phyloP scores from a whole-genome alignment of 176 grass and related monocot species.

The Zizania latifolia region DNA sequence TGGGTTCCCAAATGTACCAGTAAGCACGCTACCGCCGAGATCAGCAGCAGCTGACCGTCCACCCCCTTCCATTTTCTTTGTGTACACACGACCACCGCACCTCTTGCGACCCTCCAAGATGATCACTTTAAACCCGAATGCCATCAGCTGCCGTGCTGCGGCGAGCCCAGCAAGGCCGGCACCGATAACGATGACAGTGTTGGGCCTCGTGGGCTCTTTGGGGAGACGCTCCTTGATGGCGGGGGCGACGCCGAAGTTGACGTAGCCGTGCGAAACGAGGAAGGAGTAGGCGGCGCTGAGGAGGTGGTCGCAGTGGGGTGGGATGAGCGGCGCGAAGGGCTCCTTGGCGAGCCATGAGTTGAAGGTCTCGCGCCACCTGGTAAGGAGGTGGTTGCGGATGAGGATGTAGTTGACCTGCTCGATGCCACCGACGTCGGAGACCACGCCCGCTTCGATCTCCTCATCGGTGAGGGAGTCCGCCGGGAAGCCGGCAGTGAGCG shows the following conservation, averaged over 20 bases:
- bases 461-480: slow-evolving; percentile 96
- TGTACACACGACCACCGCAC: slow-evolving; percentile 86
- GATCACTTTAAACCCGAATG: slow-evolving; percentile 75
- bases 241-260: slow-evolving; percentile 85
- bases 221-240: slow-evolving; percentile 79
- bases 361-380: slow-evolving; percentile 75
- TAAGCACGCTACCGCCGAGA: slow-evolving; percentile 93
- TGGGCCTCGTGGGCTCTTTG: slow-evolving; percentile 60
- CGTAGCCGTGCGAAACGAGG: slow-evolving; percentile 70
- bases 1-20: slow-evolving; percentile 72
- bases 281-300: slow-evolving; percentile 82
- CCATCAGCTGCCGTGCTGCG: slow-evolving; percentile 70
- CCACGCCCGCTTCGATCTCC: slow-evolving; percentile 94
- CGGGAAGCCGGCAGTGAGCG: slow-evolving; percentile 77
- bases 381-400: slow-evolving; percentile 88
- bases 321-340: slow-evolving; percentile 50
- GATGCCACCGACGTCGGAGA: slow-evolving; percentile 85
- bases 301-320: slow-evolving; percentile 74
- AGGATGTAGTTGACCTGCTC: slow-evolving; percentile 99
- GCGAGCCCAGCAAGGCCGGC: slow-evolving; percentile 78
- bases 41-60: slow-evolving; percentile 66
- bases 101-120: slow-evolving; percentile 86
- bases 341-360: slow-evolving; percentile 77
- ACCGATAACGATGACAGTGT: slow-evolving; percentile 58
- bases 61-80: slow-evolving; percentile 87